Percentiles rank a stretch among this genome's conserved stretches.
Conservation (phyloP, 345 rosid species). For the Lepidium aucheri region DNA sequence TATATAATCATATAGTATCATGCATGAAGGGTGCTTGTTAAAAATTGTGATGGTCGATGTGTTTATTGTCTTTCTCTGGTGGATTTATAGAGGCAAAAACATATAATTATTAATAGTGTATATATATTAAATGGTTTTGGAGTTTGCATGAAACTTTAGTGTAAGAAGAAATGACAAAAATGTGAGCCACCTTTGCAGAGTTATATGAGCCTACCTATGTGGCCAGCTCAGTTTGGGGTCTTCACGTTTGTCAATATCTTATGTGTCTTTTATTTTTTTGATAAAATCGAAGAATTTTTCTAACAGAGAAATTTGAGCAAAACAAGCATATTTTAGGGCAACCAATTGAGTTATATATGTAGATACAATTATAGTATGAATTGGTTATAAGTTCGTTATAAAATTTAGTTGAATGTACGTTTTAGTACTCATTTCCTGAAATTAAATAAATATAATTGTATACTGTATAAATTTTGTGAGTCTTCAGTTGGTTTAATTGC, state of each 20-base stretch:
- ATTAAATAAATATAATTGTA: too few relatives aligned
- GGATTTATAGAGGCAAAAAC: constrained; percentile 3
- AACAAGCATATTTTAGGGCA: too few relatives aligned
- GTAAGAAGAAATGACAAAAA: constrained; percentile 15
- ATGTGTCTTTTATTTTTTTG: neutral
- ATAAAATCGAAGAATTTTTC: neutral
- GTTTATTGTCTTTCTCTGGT: constrained; percentile 16
- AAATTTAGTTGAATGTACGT: too few relatives aligned
- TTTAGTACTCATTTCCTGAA: too few relatives aligned
- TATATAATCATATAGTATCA: neutral
- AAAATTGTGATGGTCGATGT: constrained; percentile 3
- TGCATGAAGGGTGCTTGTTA: neutral
- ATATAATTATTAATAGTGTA: neutral
- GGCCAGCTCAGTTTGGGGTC: constrained; percentile 4
- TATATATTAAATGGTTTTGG: neutral
- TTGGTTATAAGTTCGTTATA: too few relatives aligned
- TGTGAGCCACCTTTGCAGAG: constrained; percentile 15
- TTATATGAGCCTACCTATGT: constrained; percentile 13
- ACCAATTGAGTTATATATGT: too few relatives aligned
- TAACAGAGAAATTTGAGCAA: neutral
- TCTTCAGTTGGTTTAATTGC: too few relatives aligned
- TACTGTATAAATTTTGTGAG: too few relatives aligned
- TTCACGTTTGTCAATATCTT: constrained; percentile 15
- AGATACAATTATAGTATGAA: too few relatives aligned
- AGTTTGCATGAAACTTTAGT: constrained; percentile 8